Base-by-base conservation (phyloP, 805 yeast species). In the Cyberlindnera sargentensis region DNA sequence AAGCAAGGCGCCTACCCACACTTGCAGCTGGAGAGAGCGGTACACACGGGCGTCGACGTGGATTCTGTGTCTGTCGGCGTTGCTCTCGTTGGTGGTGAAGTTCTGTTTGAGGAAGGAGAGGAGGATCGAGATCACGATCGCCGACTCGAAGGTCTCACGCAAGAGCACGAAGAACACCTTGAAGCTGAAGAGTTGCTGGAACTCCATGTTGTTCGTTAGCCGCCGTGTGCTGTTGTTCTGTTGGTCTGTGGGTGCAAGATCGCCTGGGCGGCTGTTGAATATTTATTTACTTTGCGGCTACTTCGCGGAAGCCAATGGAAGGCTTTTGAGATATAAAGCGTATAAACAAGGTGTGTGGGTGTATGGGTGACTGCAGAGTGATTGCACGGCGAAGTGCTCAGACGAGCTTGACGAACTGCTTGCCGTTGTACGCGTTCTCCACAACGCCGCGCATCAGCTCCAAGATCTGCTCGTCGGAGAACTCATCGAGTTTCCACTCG, bases 71-170 rank as follows among this genome's bases (percentile, higher is more conserved):
- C 38, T 29, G 23, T 44, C 43, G 11, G 40, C 42, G 30, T 39
- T 29, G 27, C 37, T 8, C 20, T 20, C 31, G 32, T 44, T 49
- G 10, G 65, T 48, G 9, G 51, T 95, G 51, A 90, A 75, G 52
- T 95, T 87, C 66, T 89, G 96, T 63, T 87, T 87, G 54, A 90
- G 73, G 67, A 91, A 91, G 15, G 98, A 95, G 46, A 91, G 72
- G 47, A 91, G 72, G 37, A 91, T 96, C 3, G 98, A 88, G 47
- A 93, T 84, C 49, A 91, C 87, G 50, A 91, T 78, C 37, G 91
- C 81, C 10, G 97, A 96, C 68, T 91, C 99, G 51, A 91, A 72
- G 25, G 95, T 73, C 68, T 91, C 99, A 72, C 99, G 82, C 63
- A 91, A 81, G 43, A 89, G 89, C 51, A 90, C 81, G 66, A 89